These are phyloP conservation scores for Holtermanniella nyarrowii DNA, from an alignment of 768 basidiomycete species.

Conservation along the genomic window DNA sequence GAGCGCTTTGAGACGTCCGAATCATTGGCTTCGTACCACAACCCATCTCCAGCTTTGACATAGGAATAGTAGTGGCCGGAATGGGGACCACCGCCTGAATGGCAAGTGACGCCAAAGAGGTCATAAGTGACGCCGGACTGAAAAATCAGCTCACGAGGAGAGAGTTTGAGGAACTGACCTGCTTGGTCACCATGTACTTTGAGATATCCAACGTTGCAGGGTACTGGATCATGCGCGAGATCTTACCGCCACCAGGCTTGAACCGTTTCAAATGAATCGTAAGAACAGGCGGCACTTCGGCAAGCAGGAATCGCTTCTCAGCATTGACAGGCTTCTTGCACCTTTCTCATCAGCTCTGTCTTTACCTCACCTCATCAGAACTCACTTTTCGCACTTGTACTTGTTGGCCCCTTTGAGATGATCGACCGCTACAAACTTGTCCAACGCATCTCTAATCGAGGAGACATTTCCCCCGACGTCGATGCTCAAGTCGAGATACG, in stretches of 20 bases:
- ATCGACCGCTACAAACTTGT: slow-evolving; percentile 72
- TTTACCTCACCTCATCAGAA: slow-evolving; percentile 11
- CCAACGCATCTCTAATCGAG: slow-evolving; percentile 60
- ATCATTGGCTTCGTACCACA: slow-evolving; percentile 94
- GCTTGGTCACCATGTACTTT: slow-evolving; percentile 71
- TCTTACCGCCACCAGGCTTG: slow-evolving; percentile 71
- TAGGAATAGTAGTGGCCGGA: slow-evolving; percentile 91
- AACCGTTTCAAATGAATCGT: slow-evolving; percentile 95
- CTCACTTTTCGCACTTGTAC: slow-evolving; percentile 97
- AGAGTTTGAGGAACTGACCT: slow-evolving; percentile 36
- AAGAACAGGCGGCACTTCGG: slow-evolving; percentile 75
- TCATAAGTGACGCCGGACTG: slow-evolving; percentile 59
- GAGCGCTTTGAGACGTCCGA: slow-evolving; percentile 51
- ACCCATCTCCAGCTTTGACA: slow-evolving; percentile 57
- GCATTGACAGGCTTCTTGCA: slow-evolving; percentile 87
- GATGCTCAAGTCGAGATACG: slow-evolving; percentile 82
- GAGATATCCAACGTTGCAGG: slow-evolving; percentile 61
- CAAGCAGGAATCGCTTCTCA: slow-evolving; percentile 77
- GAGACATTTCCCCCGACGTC: slow-evolving; percentile 59
- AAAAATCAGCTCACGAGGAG: background rate
- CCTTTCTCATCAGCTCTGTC: slow-evolving; percentile 43
- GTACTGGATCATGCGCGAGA: slow-evolving; percentile 66
- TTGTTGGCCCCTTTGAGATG: slow-evolving; percentile 80
- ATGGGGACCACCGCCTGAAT: slow-evolving; percentile 84
- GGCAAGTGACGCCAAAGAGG: slow-evolving; percentile 83